Evolutionary conservation across 805 yeast species (phyloP).

Genomic region (Candida verbasci): DNA sequence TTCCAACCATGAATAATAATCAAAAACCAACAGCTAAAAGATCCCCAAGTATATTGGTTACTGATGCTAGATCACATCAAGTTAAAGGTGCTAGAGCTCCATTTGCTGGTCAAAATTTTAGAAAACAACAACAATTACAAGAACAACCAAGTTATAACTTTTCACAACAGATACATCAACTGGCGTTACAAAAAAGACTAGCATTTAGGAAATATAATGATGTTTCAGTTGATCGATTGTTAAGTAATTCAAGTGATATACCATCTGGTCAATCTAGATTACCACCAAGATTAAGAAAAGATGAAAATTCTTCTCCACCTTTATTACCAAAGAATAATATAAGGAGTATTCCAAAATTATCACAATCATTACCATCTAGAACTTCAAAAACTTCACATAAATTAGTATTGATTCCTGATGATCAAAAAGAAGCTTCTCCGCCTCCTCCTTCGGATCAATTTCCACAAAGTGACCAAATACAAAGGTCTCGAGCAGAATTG

Average conservation of each 20-base stretch:
- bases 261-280: conserved; percentile 70
- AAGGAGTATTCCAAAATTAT: conserved; percentile 47
- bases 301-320: conserved; percentile 16
- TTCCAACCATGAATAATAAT: background rate
- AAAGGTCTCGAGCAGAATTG: conserved; percentile 48
- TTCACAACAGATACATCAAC: conserved; percentile 15
- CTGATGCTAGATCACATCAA: conserved; percentile 68
- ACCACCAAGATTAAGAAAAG: conserved; percentile 22
- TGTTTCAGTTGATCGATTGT: conserved; percentile 74
- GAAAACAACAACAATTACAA: conserved; percentile 29
- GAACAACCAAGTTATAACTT: conserved; percentile 9
- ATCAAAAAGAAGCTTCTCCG: conserved; percentile 23
- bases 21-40: conserved; percentile 68
- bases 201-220: conserved; percentile 55
- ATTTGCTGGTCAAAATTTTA: conserved; percentile 63
- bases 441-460: conserved; percentile 12
- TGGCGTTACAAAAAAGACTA: conserved; percentile 23
- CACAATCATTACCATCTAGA: conserved; percentile 60
- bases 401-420: conserved; percentile 79
- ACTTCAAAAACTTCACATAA: conserved; percentile 84
- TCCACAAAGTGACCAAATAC: conserved; percentile 23
- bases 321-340: conserved; percentile 20
- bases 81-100: conserved; percentile 62
- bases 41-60: conserved; percentile 90
- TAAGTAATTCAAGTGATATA: conserved; percentile 77